Evolutionary conservation across 768 basidiomycete species (phyloP).

Genomic region (Naganishia vishniacii): DNA sequence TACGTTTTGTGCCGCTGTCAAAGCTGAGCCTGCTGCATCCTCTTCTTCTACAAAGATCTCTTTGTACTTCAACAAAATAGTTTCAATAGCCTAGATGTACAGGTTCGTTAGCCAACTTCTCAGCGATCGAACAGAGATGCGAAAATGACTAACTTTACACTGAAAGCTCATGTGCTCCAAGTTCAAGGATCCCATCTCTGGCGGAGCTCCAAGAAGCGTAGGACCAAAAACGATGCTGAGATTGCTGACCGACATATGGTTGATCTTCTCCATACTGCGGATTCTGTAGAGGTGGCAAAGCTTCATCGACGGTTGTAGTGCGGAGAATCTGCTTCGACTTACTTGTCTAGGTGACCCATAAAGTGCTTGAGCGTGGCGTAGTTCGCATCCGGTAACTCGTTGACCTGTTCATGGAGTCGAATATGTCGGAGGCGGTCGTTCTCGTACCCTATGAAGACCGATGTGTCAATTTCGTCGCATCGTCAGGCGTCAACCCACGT

Average conservation of each 20-base stretch:
- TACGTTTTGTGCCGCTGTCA: background rate
- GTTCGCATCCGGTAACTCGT: conserved; percentile 96
- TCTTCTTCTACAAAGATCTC: conserved; percentile 90
- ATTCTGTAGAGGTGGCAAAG: conserved; percentile 55
- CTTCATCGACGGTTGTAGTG: background rate
- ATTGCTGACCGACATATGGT: conserved; percentile 90
- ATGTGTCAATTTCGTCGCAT: conserved; percentile 2
- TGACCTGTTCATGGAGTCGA: conserved; percentile 90
- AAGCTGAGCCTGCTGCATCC: conserved; percentile 42
- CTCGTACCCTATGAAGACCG: conserved; percentile 54
- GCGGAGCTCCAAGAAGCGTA: conserved; percentile 77
- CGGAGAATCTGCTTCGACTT: conserved; percentile 35
- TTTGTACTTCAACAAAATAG: conserved; percentile 84
- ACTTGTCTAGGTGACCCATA: conserved; percentile 89
- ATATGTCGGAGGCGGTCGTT: conserved; percentile 94
- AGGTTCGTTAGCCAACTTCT: conserved; percentile 21
- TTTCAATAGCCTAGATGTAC: conserved; percentile 73
- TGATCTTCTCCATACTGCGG: conserved; percentile 65
- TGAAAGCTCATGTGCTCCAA: conserved; percentile 53
- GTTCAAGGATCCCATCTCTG: conserved; percentile 47
- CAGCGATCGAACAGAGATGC: conserved; percentile 15
- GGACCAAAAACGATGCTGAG: conserved; percentile 95
- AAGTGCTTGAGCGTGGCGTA: conserved; percentile 95
- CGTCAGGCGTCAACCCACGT: conserved; percentile 52
- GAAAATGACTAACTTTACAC: conserved; percentile 48